phyloP scores from a whole-genome alignment of 495 filamentous ascomycete species.

The Sporormia fimetaria region DNA sequence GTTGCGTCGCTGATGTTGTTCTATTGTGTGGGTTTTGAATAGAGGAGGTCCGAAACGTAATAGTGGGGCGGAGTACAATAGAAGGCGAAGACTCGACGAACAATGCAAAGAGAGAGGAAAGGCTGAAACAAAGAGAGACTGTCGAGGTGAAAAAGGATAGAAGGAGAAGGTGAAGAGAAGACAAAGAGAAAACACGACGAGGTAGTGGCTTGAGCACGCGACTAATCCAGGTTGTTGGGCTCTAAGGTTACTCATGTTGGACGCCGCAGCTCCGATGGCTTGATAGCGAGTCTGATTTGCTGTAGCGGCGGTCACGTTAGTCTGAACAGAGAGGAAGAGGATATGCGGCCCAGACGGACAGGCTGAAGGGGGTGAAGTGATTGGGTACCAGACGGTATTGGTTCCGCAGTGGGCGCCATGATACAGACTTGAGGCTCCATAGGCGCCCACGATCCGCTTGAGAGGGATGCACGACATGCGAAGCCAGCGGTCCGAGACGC shows the following conservation, averaged over 20 bases:
- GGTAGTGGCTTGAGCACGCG: slow-evolving; percentile 10
- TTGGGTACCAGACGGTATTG: slow-evolving; percentile 19
- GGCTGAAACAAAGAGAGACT: neutral
- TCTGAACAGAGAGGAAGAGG: slow-evolving; percentile 1
- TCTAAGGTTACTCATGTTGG: no score
- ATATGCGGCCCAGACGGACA: slow-evolving; percentile 14
- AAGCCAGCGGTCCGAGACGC: slow-evolving; percentile 19
- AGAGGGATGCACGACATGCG: slow-evolving; percentile 12
- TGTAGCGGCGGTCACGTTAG: slow-evolving; percentile 17
- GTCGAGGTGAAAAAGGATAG: slow-evolving; percentile 2
- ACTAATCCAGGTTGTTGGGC: slow-evolving; percentile 1
- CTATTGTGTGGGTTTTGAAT: slow-evolving; percentile 18
- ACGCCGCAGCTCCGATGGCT: no score
- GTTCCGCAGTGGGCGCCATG: slow-evolving; percentile 21
- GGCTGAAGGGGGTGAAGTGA: slow-evolving; percentile 7
- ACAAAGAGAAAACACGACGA: slow-evolving; percentile 1
- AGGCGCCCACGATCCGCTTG: slow-evolving; percentile 24
- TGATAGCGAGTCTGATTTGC: slow-evolving; percentile 17
- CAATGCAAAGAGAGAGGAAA: neutral
- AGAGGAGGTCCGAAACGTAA: slow-evolving; percentile 1
- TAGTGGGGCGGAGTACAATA: slow-evolving; percentile 2
- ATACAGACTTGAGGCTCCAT: slow-evolving; percentile 14
- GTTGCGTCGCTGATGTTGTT: slow-evolving; percentile 16
- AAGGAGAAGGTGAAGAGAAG: neutral
- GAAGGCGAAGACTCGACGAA: slow-evolving; percentile 15